Conservation (phyloP, 495 filamentous ascomycete species). For the Xylaria telfairii region DNA sequence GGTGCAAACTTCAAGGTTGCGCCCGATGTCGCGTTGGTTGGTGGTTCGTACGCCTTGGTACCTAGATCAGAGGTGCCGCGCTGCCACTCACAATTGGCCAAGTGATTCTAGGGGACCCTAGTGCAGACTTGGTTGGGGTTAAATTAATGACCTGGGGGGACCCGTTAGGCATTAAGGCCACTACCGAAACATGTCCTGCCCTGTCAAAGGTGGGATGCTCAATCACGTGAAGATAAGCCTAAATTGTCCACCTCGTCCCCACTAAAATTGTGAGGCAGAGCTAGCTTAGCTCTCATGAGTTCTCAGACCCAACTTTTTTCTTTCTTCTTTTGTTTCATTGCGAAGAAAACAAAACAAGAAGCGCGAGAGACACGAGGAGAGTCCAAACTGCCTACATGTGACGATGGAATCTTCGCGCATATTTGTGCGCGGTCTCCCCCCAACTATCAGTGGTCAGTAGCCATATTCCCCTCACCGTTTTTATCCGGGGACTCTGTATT, state of each 20-base stretch:
- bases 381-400: neutral
- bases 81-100: neutral
- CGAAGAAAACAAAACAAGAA: conserved; percentile 5
- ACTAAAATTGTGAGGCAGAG: conserved; percentile 8
- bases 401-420: conserved; percentile 78
- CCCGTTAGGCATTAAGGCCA: conserved; percentile 4
- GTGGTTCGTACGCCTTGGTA: conserved; percentile 9
- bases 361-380: neutral
- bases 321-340: conserved; percentile 32
- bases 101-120: conserved; percentile 2
- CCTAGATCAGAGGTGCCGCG: neutral
- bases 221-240: conserved; percentile 21
- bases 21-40: conserved; percentile 26
- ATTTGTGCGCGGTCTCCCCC: conserved; percentile 73
- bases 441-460: conserved; percentile 54
- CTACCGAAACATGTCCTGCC: neutral
- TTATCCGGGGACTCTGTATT: conserved; percentile 62
- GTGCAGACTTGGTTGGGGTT: neutral
- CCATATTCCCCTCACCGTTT: conserved; percentile 51
- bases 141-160: neutral
- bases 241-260: neutral
- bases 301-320: conserved; percentile 17
- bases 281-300: neutral
- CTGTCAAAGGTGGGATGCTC: conserved; percentile 23
- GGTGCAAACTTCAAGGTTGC: conserved; percentile 10